Evolutionary conservation across 192 early-diverging fungal species (phyloP), one percentile per base, ranked within the genome.

Genomic region (Lobosporangium transversale): DNA sequence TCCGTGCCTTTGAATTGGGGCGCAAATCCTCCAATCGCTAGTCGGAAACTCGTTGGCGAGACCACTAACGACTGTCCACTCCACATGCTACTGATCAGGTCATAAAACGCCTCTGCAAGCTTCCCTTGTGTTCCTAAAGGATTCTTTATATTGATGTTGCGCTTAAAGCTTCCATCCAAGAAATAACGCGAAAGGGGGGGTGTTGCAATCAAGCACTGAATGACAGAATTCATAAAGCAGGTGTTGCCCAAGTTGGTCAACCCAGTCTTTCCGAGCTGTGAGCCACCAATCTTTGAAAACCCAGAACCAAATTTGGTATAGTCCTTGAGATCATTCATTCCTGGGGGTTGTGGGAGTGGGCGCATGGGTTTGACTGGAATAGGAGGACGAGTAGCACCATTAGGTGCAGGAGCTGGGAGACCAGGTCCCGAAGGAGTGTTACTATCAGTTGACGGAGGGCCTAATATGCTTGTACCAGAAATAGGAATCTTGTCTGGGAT

Each of bases 1-100:
- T 98, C 94, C 48, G 86, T 90, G 7, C 93, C 93, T 33, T 83
- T 84, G 75, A 97, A 99, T 66, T 94, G 91, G 7, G 89, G 86
- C 35, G 92, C 91, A 75, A 90, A 91, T 32, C 86, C 80, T 15
- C 88, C 88, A 14, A 99, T 84, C 1, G 87, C 86, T 33, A 89
- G 71, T 40, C 95, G 89, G 75, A 98, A 97, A 20, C 84, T 79
- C 0, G 85, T 84, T 2, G 97, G 97, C 4, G 91, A 92, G 4
- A 97, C 80, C 30, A 90, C 90, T 9, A 83, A 80, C 40, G 92
- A 92, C 29, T 92, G 82, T 0, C 87, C 93, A 29, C 85, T 85
- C 93, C 95, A 96, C 90, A 99, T 92, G 42, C 81, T 81, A 40
- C 88, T 81, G 11, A 97, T 85, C 12, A 99, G 79, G 31, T 89